phyloP scores from a whole-genome alignment of 2,329 filamentous ascomycete genomes.

The Leptographium galeiforme region DNA sequence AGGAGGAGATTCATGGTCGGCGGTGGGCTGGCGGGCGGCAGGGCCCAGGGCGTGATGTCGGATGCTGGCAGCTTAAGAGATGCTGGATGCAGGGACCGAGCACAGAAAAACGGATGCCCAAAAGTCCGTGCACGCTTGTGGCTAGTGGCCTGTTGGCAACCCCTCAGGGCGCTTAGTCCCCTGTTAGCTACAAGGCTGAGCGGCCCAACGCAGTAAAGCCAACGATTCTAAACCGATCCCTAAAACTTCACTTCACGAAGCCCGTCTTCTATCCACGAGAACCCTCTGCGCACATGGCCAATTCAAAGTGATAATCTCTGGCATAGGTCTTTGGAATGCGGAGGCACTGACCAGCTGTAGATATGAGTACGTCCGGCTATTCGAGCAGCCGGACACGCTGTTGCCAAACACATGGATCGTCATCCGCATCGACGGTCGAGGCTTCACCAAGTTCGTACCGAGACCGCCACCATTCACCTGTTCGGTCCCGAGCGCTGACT shows the following conservation, averaged over 20 bases:
- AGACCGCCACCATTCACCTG: neutral
- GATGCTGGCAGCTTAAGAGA: neutral
- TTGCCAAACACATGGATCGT: slow-evolving; percentile 93
- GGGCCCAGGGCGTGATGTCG: neutral
- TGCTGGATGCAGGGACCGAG: neutral
- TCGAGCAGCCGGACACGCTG: slow-evolving; percentile 70
- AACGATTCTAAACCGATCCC: neutral
- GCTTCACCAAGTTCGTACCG: slow-evolving; percentile 68
- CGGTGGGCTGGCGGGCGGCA: neutral
- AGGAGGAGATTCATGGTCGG: slow-evolving; percentile 42
- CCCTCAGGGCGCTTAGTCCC: neutral
- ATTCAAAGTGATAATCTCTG: slow-evolving; percentile 25
- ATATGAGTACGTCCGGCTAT: slow-evolving; percentile 85
- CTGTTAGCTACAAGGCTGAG: slow-evolving; percentile 2
- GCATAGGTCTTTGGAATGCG: neutral
- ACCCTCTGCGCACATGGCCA: slow-evolving; percentile 12
- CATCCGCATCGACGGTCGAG: slow-evolving; percentile 81
- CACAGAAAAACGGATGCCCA: neutral
- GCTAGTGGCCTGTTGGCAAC: neutral
- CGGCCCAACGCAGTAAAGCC: neutral
- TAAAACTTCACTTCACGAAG: neutral
- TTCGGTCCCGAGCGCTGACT: neutral
- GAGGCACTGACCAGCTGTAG: slow-evolving; percentile 17
- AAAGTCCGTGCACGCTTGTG: too few relatives aligned
- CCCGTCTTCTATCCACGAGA: neutral